phyloP scores from a whole-genome alignment of 306 rosid genomes.

The Quercus agrifolia region DNA sequence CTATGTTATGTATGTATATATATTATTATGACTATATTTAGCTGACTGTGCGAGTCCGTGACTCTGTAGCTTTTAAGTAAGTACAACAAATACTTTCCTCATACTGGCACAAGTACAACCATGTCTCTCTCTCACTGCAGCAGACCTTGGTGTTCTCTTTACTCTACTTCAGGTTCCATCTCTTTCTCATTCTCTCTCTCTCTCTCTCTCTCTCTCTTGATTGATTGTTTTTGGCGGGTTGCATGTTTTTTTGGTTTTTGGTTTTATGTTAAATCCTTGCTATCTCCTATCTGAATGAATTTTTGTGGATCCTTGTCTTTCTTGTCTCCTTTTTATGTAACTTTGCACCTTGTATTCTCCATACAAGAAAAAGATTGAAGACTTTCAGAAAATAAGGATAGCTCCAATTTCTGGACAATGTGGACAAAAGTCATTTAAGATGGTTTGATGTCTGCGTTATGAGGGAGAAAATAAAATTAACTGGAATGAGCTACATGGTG shows the following conservation, averaged over 20 bases:
- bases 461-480: not conserved
- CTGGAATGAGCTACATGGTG: not conserved
- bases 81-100: not conserved
- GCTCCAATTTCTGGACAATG: no score
- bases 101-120: not conserved
- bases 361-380: not conserved
- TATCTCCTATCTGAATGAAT: not conserved
- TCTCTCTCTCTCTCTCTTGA: not conserved
- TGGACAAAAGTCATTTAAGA: not conserved
- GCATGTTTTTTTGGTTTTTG: conserved; percentile 9
- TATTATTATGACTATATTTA: no score
- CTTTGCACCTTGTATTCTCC: not conserved
- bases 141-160: conserved; percentile 6
- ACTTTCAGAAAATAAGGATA: not conserved
- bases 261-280: not conserved
- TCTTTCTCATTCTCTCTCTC: conserved; percentile 1
- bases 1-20: no score
- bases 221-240: not conserved
- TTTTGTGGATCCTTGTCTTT: not conserved
- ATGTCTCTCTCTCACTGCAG: conserved; percentile 8
- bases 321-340: not conserved
- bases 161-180: conserved; percentile 22
- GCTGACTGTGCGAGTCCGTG: no score
- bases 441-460: not conserved
- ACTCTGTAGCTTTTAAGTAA: no score